These are phyloP conservation scores for Cerrena zonata DNA, from an alignment of 1,284 basidiomycete species.

Conservation along the genomic window DNA sequence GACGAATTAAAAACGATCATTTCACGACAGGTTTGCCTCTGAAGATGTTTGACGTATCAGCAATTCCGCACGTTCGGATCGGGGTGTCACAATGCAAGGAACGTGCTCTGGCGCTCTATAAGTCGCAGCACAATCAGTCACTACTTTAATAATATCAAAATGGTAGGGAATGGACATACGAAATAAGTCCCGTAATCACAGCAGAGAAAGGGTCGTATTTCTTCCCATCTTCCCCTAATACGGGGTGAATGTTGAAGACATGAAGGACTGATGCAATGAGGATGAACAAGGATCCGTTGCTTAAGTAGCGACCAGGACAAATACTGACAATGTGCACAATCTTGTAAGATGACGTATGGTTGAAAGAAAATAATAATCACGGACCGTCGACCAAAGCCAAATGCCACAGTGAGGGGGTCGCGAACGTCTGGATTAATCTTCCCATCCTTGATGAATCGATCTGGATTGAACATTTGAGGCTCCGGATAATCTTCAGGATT, in stretches of 20 bases:
- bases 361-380: neutral
- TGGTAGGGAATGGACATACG: neutral
- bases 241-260: constrained; percentile 10
- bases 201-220: neutral
- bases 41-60: neutral
- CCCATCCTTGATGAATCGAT: constrained; percentile 10
- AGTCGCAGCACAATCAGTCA: neutral
- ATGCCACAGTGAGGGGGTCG: constrained; percentile 8
- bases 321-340: constrained; percentile 1
- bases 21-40: too few species aligned
- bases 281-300: constrained; percentile 8
- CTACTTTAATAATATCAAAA: neutral
- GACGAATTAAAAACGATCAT: too few species aligned
- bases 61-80: neutral
- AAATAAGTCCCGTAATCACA: neutral
- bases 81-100: neutral
- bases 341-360: neutral
- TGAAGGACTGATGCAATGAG: constrained; percentile 13
- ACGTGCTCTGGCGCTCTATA: neutral
- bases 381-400: constrained; percentile 18
- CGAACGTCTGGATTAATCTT: constrained; percentile 9
- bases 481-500: constrained; percentile 14
- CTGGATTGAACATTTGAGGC: constrained; percentile 11
- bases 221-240: constrained; percentile 3
- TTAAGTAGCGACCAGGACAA: constrained; percentile 7